These are phyloP conservation scores for Caryopteris hybrid DNA, from an alignment of 305 asterid species.

Conservation along the genomic window DNA sequence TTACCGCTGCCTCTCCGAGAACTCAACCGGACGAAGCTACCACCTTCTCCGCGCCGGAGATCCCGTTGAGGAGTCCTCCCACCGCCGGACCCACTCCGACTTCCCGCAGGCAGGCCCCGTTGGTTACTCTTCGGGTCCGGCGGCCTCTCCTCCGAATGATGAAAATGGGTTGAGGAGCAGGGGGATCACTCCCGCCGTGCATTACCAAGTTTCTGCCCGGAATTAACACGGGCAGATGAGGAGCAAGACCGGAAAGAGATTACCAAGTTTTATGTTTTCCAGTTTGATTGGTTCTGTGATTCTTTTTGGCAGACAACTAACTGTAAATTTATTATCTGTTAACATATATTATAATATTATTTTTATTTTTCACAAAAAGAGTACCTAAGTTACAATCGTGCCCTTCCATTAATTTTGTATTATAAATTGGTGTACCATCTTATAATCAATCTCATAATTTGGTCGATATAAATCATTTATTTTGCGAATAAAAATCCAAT, in stretches of 20 bases:
- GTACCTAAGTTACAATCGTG: no score
- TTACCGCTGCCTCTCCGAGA: constrained; percentile 51
- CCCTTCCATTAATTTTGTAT: no score
- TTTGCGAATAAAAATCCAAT: no score
- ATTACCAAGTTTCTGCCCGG: constrained; percentile 8
- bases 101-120: constrained; percentile 20
- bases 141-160: not conserved
- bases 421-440: no score
- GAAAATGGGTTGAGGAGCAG: constrained; percentile 18
- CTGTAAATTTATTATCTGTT: constrained; percentile 5
- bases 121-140: constrained; percentile 7
- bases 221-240: not conserved
- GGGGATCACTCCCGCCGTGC: constrained; percentile 16
- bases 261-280: not conserved
- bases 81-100: constrained; percentile 38
- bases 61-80: constrained; percentile 42
- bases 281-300: not conserved
- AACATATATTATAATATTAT: no score
- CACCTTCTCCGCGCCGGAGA: constrained; percentile 49
- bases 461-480: no score
- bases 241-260: not conserved
- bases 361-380: no score
- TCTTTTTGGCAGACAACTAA: not conserved
- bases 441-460: no score
- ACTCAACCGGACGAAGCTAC: constrained; percentile 57